phyloP scores from a whole-genome alignment of 1,284 basidiomycete genomes.

The Golubevia sp. region DNA sequence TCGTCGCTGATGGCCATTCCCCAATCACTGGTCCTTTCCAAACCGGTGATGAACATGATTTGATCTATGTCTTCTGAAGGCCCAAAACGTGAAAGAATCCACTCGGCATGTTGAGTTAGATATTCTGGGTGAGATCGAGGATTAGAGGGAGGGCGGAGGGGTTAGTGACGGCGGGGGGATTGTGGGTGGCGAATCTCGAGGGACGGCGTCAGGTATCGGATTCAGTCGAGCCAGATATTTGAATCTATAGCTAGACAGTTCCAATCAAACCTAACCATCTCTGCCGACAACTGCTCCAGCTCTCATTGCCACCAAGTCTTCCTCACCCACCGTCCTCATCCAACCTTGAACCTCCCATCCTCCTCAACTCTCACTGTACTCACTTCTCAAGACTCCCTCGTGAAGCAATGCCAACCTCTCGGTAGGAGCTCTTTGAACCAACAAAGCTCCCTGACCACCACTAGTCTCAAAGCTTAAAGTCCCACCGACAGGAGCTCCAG shows the following conservation, averaged over 20 bases:
- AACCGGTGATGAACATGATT: conserved; percentile 29
- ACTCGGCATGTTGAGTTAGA: not conserved
- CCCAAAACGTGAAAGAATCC: conserved; percentile 14
- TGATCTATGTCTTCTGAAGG: conserved; percentile 39
- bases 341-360: conserved; percentile 29
- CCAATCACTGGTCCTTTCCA: conserved; percentile 44
- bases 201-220: not conserved
- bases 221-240: not conserved
- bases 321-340: too few relatives aligned
- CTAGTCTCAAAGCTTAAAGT: conserved; percentile 34
- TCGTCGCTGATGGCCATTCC: conserved; percentile 34
- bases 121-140: not conserved
- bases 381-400: conserved; percentile 34
- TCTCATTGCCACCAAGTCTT: too few relatives aligned
- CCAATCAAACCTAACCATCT: too few relatives aligned
- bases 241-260: too few relatives aligned
- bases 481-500: conserved; percentile 23
- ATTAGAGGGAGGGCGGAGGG: not conserved
- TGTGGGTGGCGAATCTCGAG: not conserved
- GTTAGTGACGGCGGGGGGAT: not conserved
- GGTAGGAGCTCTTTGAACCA: conserved; percentile 38
- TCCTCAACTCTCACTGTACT: conserved; percentile 10
- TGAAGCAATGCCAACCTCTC: conserved; percentile 32
- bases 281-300: too few relatives aligned
- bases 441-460: conserved; percentile 40